These are phyloP conservation scores for Myriosclerotinia curreyana DNA, from an alignment of 2,329 filamentous ascomycete genomes.

Conservation along the genomic window DNA sequence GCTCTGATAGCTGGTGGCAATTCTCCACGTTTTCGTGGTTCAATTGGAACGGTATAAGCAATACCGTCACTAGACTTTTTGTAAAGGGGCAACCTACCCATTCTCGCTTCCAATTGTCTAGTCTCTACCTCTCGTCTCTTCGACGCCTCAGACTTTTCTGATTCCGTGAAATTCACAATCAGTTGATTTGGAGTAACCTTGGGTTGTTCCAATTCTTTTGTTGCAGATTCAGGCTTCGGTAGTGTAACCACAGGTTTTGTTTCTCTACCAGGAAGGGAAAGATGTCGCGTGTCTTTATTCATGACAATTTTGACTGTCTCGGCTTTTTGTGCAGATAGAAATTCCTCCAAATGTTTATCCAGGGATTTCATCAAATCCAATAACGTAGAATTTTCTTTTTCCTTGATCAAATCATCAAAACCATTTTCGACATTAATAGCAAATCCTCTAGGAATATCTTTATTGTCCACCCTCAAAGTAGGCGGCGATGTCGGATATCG, in stretches of 20 bases:
- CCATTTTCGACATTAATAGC: constrained; percentile 74
- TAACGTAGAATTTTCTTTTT: constrained; percentile 56
- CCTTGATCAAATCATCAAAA: constrained; percentile 62
- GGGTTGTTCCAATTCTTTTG: constrained; percentile 17
- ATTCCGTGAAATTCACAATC: constrained; percentile 47
- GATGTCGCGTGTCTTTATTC: constrained; percentile 39
- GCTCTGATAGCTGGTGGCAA: constrained; percentile 60
- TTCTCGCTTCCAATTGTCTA: constrained; percentile 70
- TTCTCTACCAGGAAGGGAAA: constrained; percentile 33
- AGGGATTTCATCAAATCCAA: constrained; percentile 65
- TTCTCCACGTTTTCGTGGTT: constrained; percentile 58
- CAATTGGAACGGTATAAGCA: constrained; percentile 67
- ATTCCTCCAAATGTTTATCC: constrained; percentile 67
- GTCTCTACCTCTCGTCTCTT: constrained; percentile 62
- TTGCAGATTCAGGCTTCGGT: constrained; percentile 14
- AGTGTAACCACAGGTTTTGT: constrained; percentile 27
- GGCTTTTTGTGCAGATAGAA: constrained; percentile 66
- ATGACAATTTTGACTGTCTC: constrained; percentile 64
- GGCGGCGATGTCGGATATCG: constrained; percentile 60
- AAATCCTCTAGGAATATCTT: constrained; percentile 68
- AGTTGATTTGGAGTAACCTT: constrained; percentile 24
- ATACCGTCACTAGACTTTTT: constrained; percentile 67
- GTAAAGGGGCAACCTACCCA: constrained; percentile 65
- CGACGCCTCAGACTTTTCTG: constrained; percentile 61
- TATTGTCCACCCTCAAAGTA: constrained; percentile 62